phyloP scores from a whole-genome alignment of 805 yeast species.

The Barnettozyma californica region DNA sequence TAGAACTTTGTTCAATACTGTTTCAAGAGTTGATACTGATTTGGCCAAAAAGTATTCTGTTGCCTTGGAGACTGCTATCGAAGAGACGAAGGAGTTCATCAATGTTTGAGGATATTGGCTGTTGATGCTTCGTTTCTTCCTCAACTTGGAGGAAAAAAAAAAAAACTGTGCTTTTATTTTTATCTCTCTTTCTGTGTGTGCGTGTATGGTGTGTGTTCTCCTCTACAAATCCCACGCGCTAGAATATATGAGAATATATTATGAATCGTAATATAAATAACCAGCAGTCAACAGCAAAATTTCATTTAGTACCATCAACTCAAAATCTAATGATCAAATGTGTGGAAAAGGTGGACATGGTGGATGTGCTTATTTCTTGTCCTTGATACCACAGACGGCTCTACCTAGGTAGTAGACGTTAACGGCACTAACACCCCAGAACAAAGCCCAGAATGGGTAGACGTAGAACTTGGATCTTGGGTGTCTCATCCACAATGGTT shows the following conservation, averaged over 20 bases:
- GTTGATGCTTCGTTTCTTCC: background rate
- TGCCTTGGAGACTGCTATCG: slow-evolving; percentile 12
- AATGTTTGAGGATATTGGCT: background rate
- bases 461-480: slow-evolving; percentile 30
- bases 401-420: slow-evolving; percentile 43
- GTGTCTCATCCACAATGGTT: slow-evolving; percentile 54
- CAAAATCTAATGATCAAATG: background rate
- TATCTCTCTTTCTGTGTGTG: background rate
- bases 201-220: background rate
- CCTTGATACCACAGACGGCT: slow-evolving; percentile 68
- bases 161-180: background rate
- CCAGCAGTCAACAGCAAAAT: background rate
- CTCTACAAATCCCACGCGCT: background rate
- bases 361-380: slow-evolving; percentile 13
- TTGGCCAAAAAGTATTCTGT: slow-evolving; percentile 17
- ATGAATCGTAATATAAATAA: slow-evolving; percentile 5
- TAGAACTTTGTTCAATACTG: slow-evolving; percentile 13
- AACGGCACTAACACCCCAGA: slow-evolving; percentile 24
- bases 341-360: background rate
- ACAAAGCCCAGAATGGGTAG: slow-evolving; percentile 29
- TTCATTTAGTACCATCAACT: background rate
- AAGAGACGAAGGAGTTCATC: slow-evolving; percentile 7
- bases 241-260: slow-evolving; percentile 4
- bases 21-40: slow-evolving; percentile 17
- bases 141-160: too few relatives aligned